Base-by-base conservation (phyloP, 176 grass and related monocot species). In the Dactylis glomerata region DNA sequence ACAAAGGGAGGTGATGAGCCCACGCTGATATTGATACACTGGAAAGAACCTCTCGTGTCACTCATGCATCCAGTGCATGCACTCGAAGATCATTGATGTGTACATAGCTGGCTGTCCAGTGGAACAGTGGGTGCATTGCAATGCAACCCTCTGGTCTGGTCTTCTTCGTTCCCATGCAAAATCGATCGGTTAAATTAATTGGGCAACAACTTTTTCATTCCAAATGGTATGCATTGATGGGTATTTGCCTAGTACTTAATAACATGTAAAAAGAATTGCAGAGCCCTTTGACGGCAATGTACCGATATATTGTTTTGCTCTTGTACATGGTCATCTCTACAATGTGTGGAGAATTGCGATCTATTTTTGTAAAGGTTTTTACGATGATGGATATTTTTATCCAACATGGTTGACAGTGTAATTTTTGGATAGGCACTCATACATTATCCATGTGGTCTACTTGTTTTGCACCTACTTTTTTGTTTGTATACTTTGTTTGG, bases 161-260 rank as follows among this genome's bases (percentile, higher is more conserved):
- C 30, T 44, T 42, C 24, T 70, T 54, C 31, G 17, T 79, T 50
- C 26, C 22, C 9, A 37, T 38, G 16, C 49, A 31, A 4, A 24
- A 17, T 47, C 69, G 23, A 19, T 9, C 70, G 5, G 14, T 26
- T 83, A 59, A 55, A 82, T 71, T 77, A 70, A 38, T 61, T 82
- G 24, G 52, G 52, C 73, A 88, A 33, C 73, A 89, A 88, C 63
- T 78, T 87, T 77, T 69, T 5, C 51, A 82, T 28, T 45, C 51
- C 47, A 73, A 32, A 73, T 59, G 80, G 20, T 28, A 0, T 40
- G 26, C 27, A 82, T 75, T 75, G 1, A 81, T 68, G 79, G 45
- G 32, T 16, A 37, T 42, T 65, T 14, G 4, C 50, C 45, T 68
- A 72, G n/a, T n/a, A n/a, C n/a, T n/a, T n/a, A n/a, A n/a, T n/a